phyloP scores from a whole-genome alignment of 306 rosid species.

The Mimosa bimucronata region DNA sequence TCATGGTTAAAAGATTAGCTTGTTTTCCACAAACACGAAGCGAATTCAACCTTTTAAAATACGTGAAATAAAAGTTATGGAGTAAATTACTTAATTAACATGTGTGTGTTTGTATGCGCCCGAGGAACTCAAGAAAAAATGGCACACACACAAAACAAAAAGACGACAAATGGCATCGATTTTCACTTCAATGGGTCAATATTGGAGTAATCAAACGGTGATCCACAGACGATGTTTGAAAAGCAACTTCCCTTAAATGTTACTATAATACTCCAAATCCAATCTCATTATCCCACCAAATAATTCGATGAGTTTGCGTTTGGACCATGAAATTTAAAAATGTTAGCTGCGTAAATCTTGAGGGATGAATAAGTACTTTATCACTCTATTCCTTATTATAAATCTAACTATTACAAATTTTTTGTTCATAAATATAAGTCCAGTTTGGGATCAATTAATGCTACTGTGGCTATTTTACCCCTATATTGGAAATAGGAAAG shows the following conservation, averaged over 20 bases:
- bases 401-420: too few relatives aligned
- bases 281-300: neutral
- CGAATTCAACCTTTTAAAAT: neutral
- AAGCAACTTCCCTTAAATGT: neutral
- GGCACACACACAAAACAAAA: neutral
- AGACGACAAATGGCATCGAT: slow-evolving; percentile 12
- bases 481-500: too few relatives aligned
- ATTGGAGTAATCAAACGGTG: neutral
- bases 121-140: neutral
- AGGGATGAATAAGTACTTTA: too few relatives aligned
- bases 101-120: neutral
- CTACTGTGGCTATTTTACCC: too few relatives aligned
- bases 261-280: neutral
- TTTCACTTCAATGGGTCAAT: neutral
- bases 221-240: neutral
- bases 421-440: too few relatives aligned
- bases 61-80: neutral
- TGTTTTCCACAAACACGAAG: neutral
- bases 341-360: too few relatives aligned
- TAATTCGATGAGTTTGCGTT: neutral
- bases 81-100: neutral
- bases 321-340: too few relatives aligned
- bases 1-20: neutral
- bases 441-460: too few relatives aligned
- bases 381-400: too few relatives aligned